Evolutionary conservation across 2,329 filamentous ascomycete genomes (phyloP), one percentile per base, ranked within the genome.

Genomic region (Cordyceps farinosa): DNA sequence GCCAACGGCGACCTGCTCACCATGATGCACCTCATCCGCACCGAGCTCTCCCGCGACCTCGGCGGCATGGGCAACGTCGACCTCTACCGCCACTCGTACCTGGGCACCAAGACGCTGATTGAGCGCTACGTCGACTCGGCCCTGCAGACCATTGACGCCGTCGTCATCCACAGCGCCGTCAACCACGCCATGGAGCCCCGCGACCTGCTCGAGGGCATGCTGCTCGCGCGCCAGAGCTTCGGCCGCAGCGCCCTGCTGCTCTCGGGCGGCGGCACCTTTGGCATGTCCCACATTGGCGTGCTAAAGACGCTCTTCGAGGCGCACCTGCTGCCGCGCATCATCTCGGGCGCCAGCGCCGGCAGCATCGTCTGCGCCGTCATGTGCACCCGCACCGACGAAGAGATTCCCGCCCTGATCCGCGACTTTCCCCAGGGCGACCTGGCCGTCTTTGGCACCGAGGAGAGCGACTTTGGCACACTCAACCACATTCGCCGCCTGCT

Each of bases 231-330:
- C 45, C 90, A 93, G 71, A 90, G 90, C 42, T 96, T 92, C 71
- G 92, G 92, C n/a, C 84, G 92, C 66, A 95, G 89, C 66, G 92
- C 91, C 0, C 78, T 97, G 57, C 80, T 96, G 10, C 79, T 97
- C 10, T 96, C 92, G 5, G 92, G 92, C 8, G 92, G 92, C 2
- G 92, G 90, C 1, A 95, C 92, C 0, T 92, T 96, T 76, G 92
- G 92, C 47, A 96, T 97, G 90, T 90, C 90, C 65, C 92, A 97
- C 73, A 90, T 96, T 61, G 92, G 92, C 1, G 92, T 97, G 3
- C 79, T 96, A 61, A 96, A 96, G 74, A 84, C 89, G 4, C 80
- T 97, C 3, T 92, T 88, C 73, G 87, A 95, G 70, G 82, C 85
- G 3, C 84, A 85, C 8, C 80, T 96, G 13, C 81, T 97, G 2